A percentile compares a stretch with the other conserved stretches of the same genome.
phyloP scores from a whole-genome alignment of 176 grass and related monocot species.

The Oropetium thomaeum region DNA sequence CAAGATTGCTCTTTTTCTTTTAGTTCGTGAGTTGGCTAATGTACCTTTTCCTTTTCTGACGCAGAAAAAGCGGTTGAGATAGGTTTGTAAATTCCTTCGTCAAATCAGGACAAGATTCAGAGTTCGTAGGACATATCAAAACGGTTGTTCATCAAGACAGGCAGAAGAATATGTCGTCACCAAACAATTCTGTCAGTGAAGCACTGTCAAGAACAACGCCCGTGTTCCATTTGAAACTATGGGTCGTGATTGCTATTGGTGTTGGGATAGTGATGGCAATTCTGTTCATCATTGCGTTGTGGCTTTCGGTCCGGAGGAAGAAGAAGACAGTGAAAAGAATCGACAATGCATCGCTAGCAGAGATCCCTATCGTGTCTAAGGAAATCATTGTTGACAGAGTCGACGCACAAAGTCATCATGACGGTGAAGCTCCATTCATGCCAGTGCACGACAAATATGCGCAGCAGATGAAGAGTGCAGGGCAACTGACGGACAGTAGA shows the following conservation, averaged over 20 bases:
- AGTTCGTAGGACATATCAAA: background rate
- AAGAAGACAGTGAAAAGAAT: conserved; percentile 42
- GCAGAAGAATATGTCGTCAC: conserved; percentile 53
- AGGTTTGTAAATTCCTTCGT: conserved; percentile 41
- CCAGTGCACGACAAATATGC: conserved; percentile 59
- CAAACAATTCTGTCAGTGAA: conserved; percentile 43
- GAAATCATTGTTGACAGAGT: conserved; percentile 79
- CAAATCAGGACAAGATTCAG: conserved; percentile 30
- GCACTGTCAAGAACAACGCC: conserved; percentile 69
- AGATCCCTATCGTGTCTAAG: conserved; percentile 85
- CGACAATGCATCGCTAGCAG: conserved; percentile 30
- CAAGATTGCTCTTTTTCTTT: conserved; percentile 48
- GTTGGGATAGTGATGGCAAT: conserved; percentile 61
- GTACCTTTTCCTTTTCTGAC: conserved; percentile 38
- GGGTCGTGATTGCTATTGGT: conserved; percentile 80
- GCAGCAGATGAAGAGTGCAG: conserved; percentile 38
- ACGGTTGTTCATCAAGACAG: conserved; percentile 16
- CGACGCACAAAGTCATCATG: conserved; percentile 43
- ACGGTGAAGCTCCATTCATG: conserved; percentile 33
- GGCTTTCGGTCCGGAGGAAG: conserved; percentile 55
- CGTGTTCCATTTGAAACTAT: conserved; percentile 69
- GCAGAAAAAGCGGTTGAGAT: conserved; percentile 45
- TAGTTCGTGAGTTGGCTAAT: conserved; percentile 30
- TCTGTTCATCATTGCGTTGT: conserved; percentile 60
- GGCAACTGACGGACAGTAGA: conserved; percentile 42